Evolutionary conservation across 495 filamentous ascomycete species (phyloP).

Genomic region (Physcia stellaris): DNA sequence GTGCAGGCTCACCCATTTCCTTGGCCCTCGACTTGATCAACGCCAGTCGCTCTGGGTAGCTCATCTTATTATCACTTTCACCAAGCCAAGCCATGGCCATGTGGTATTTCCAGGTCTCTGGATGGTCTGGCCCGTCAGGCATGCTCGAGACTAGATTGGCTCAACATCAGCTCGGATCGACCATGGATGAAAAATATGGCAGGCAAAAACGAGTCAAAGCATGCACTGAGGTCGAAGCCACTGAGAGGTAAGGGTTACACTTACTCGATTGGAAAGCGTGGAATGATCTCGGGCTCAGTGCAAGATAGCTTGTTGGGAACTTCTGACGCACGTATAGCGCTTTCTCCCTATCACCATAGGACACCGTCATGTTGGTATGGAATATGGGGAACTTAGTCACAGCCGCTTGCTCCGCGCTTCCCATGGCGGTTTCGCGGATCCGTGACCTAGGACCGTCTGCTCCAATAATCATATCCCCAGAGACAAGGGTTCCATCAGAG

Average conservation of each 20-base stretch:
- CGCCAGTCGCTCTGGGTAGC: conserved; percentile 21
- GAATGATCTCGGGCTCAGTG: conserved; percentile 2
- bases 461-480: conserved; percentile 12
- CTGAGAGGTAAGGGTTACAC: neutral
- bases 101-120: conserved; percentile 24
- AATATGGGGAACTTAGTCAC: conserved; percentile 4
- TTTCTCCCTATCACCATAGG: conserved; percentile 21
- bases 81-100: conserved; percentile 23
- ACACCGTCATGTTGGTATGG: conserved; percentile 10
- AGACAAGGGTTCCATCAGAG: conserved; percentile 9
- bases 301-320: conserved; percentile 19
- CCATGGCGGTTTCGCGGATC: conserved; percentile 9
- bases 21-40: conserved; percentile 25
- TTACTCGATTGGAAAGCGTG: conserved; percentile 6
- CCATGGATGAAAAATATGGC: neutral
- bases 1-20: conserved; percentile 25
- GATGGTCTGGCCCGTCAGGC: conserved; percentile 19
- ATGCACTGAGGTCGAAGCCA: too few relatives aligned
- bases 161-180: neutral
- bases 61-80: conserved; percentile 6
- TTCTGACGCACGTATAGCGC: conserved; percentile 16
- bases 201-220: too few relatives aligned
- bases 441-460: conserved; percentile 14
- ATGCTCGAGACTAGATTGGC: conserved; percentile 2
- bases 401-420: conserved; percentile 5